These are phyloP conservation scores for Pyrus bretschneideri DNA, from an alignment of 306 rosid genomes.

Conservation along the genomic window DNA sequence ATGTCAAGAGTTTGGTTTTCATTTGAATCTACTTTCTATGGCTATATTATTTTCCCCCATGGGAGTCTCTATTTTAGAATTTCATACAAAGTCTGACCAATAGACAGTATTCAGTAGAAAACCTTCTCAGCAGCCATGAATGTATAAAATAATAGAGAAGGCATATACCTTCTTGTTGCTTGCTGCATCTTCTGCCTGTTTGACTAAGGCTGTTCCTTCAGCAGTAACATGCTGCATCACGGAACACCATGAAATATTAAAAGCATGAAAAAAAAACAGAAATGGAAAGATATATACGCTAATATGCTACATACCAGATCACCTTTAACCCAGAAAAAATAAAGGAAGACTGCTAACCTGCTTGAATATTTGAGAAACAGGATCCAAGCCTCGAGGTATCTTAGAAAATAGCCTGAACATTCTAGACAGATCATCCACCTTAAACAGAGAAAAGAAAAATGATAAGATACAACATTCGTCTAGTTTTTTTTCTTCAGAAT, in stretches of 20 bases:
- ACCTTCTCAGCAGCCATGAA: not conserved
- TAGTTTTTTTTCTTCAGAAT: not conserved
- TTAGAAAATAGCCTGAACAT: constrained; percentile 98
- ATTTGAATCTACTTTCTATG: not conserved
- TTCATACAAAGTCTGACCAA: not conserved
- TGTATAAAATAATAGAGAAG: not conserved
- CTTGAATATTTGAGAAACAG: constrained; percentile 80
- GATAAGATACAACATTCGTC: constrained; percentile 1
- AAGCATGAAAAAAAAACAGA: not conserved
- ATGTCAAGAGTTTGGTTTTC: not conserved
- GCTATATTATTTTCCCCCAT: not conserved
- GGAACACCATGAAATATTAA: constrained; percentile 13
- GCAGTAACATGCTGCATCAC: constrained; percentile 78
- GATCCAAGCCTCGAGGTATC: constrained; percentile 85
- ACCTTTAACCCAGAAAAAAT: constrained; percentile 1
- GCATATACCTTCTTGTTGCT: constrained; percentile 72
- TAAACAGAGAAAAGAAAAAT: constrained; percentile 6
- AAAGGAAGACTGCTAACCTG: constrained; percentile 42
- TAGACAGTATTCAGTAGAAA: not conserved
- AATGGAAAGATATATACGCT: not conserved
- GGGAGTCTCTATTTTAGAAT: not conserved
- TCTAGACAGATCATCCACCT: constrained; percentile 89
- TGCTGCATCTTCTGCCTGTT: constrained; percentile 96
- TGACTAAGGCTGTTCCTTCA: constrained; percentile 91
- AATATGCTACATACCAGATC: not conserved